These are phyloP conservation scores for Trametes gibbosa DNA, from an alignment of 768 basidiomycete genomes.

Conservation along the genomic window DNA sequence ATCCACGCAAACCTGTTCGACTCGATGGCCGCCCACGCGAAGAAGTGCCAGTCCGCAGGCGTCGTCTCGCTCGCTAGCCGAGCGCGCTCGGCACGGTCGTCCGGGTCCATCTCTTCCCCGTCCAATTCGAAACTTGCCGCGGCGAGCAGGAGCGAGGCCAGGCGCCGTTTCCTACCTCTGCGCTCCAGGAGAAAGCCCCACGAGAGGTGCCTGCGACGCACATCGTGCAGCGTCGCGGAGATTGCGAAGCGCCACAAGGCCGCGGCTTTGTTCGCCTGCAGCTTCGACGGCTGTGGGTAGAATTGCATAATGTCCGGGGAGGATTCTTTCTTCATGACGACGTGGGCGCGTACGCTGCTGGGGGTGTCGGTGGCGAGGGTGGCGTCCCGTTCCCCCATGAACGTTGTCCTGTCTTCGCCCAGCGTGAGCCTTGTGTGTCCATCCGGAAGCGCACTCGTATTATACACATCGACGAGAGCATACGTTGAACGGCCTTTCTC, in stretches of 20 bases:
- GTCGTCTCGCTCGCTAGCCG: background rate
- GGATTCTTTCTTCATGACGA: background rate
- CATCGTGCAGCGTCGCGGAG: constrained; percentile 21
- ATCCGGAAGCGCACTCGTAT: background rate
- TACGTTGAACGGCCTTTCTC: background rate
- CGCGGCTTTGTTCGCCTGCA: constrained; percentile 23
- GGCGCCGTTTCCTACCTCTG: constrained; percentile 6
- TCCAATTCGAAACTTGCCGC: no score
- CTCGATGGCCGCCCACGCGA: background rate
- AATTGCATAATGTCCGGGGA: constrained; percentile 27
- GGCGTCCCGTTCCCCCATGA: background rate
- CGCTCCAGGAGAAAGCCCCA: constrained; percentile 33
- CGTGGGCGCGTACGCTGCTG: background rate
- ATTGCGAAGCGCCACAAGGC: constrained; percentile 35
- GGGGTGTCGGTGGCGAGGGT: background rate
- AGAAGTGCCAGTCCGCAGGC: background rate
- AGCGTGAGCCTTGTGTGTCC: background rate
- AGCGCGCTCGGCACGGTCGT: background rate
- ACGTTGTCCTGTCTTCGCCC: background rate
- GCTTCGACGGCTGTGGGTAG: constrained; percentile 26
- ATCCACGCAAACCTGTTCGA: background rate
- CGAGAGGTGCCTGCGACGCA: constrained; percentile 27
- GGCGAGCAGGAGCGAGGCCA: background rate
- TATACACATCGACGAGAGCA: background rate
- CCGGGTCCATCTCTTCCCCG: background rate